phyloP scores from a whole-genome alignment of 2,329 filamentous ascomycete genomes.

The Colletotrichum sp. region DNA sequence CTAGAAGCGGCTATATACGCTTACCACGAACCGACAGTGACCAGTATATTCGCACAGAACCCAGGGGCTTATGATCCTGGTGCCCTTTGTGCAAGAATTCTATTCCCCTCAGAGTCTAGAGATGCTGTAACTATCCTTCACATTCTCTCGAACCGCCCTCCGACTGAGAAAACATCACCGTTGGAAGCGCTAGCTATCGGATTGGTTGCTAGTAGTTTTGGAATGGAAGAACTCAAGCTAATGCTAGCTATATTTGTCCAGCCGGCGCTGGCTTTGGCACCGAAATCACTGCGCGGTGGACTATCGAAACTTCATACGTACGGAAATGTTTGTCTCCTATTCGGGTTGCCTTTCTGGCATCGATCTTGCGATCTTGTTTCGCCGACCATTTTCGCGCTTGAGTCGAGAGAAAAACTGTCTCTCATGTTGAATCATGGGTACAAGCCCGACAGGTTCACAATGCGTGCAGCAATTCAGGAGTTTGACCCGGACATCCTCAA shows the following conservation, averaged over 20 bases:
- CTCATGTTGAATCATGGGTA: background rate
- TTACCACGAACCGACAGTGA: too few species aligned
- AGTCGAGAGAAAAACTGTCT: background rate
- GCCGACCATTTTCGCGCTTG: background rate
- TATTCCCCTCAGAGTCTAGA: background rate
- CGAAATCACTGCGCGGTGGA: too few species aligned
- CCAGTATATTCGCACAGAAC: background rate
- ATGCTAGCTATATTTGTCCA: background rate
- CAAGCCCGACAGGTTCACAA: background rate
- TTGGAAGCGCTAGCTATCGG: background rate
- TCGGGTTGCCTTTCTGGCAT: background rate
- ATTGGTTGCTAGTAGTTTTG: background rate
- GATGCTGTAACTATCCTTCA: background rate
- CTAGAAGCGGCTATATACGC: background rate
- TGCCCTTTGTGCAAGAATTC: background rate
- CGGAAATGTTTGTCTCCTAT: too few species aligned
- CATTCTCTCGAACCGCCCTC: background rate
- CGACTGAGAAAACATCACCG: background rate
- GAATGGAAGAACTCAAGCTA: background rate
- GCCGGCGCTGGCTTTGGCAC: too few species aligned
- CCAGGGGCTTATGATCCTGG: background rate
- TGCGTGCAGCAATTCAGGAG: background rate
- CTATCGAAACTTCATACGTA: too few species aligned
- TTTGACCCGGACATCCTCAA: background rate
- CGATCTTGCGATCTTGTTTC: background rate